These are phyloP conservation scores for Suillus occidentalis DNA, from an alignment of 768 basidiomycete genomes.

Conservation along the genomic window DNA sequence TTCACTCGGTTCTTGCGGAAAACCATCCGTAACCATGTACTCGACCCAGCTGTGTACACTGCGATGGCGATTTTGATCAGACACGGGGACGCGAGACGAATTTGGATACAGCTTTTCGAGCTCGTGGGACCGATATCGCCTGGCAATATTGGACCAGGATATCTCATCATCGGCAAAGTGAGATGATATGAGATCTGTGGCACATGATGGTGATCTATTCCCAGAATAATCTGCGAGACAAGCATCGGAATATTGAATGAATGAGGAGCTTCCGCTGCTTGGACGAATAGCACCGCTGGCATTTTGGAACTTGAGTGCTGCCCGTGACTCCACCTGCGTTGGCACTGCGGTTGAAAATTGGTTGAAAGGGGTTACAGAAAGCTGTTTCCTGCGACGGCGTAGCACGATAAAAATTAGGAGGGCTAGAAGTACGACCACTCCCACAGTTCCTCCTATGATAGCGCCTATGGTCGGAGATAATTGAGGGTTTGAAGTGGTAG, in stretches of 20 bases:
- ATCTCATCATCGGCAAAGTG: background rate
- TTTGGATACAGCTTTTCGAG: conserved; percentile 4
- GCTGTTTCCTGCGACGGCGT: background rate
- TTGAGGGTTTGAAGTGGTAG: background rate
- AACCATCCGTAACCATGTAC: background rate
- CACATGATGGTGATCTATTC: background rate
- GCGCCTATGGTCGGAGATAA: background rate
- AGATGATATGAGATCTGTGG: background rate
- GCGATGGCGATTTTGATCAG: background rate
- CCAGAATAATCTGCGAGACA: background rate
- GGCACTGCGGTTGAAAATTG: background rate
- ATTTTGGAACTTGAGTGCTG: background rate
- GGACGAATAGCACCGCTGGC: background rate
- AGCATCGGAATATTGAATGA: conserved; percentile 7
- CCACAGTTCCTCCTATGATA: background rate
- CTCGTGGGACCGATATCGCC: background rate
- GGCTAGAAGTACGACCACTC: background rate
- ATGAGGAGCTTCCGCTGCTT: conserved; percentile 4
- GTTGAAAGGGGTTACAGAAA: background rate
- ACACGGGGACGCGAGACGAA: background rate
- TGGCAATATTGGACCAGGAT: background rate
- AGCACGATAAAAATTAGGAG: background rate
- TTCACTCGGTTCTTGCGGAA: background rate
- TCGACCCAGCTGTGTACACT: background rate
- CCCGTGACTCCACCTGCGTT: background rate